phyloP scores from a whole-genome alignment of 2,329 filamentous ascomycete genomes.

The Sporothrix sp. region DNA sequence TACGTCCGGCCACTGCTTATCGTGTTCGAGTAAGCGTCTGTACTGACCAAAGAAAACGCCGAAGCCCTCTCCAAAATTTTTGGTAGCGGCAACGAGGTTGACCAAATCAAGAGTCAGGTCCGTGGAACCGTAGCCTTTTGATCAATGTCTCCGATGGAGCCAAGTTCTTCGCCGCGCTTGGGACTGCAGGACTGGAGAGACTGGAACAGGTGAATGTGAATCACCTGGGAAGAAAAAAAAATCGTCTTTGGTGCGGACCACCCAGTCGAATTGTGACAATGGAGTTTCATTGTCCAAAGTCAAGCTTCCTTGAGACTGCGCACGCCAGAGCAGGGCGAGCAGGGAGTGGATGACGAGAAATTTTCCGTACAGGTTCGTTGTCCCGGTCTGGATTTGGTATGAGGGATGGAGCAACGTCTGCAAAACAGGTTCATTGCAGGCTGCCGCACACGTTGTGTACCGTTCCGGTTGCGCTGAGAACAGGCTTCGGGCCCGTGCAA shows the following conservation, averaged over 20 bases:
- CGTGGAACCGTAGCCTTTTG: constrained; percentile 52
- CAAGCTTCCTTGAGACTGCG: constrained; percentile 32
- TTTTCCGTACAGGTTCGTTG: constrained; percentile 63
- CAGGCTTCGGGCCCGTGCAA: constrained; percentile 49
- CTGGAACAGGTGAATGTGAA: constrained; percentile 50
- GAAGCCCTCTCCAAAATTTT: constrained; percentile 33
- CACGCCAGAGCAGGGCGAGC: constrained; percentile 47
- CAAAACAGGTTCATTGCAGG: constrained; percentile 53
- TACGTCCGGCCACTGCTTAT: neutral
- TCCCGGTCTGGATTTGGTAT: constrained; percentile 51
- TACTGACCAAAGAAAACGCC: constrained; percentile 34
- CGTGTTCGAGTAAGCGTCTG: constrained; percentile 29
- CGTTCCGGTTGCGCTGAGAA: constrained; percentile 46
- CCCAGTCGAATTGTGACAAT: constrained; percentile 49
- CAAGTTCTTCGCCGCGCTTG: constrained; percentile 55
- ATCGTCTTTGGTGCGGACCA: too few species aligned
- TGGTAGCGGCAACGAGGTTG: constrained; percentile 53
- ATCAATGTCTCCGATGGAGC: constrained; percentile 59
- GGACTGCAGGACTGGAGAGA: constrained; percentile 51
- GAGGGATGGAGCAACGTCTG: constrained; percentile 49
- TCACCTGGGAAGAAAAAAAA: too few species aligned
- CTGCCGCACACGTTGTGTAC: constrained; percentile 54
- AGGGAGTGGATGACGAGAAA: constrained; percentile 64
- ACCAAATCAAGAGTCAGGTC: constrained; percentile 63
- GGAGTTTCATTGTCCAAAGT: constrained; percentile 39